phyloP scores from a whole-genome alignment of 345 rosid species.

The Corchorus olitorius region DNA sequence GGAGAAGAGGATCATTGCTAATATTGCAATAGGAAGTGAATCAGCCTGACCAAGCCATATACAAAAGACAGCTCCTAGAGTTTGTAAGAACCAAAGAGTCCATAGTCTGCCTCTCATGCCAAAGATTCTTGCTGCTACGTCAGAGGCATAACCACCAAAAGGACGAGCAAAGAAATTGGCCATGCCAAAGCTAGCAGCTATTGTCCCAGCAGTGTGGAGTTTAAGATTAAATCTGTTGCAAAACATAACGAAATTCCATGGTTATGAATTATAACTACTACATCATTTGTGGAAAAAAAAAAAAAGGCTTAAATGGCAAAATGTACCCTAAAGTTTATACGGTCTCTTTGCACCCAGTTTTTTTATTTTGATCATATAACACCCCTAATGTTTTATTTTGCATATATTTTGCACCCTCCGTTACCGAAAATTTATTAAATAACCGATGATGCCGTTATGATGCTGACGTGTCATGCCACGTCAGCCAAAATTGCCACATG shows the following conservation, averaged over 20 bases:
- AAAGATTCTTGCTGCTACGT: constrained; percentile 49
- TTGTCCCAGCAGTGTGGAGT: constrained; percentile 72
- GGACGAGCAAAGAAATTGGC: constrained; percentile 81
- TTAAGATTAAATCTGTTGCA: constrained; percentile 60
- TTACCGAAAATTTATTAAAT: no score
- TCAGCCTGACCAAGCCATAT: constrained; percentile 72
- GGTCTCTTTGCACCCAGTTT: no score
- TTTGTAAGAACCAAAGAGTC: constrained; percentile 73
- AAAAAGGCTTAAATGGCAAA: no score
- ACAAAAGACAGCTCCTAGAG: constrained; percentile 72
- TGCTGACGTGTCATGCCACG: no score
- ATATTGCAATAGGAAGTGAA: constrained; percentile 65
- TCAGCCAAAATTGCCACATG: no score
- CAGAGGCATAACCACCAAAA: constrained; percentile 74
- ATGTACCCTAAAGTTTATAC: no score
- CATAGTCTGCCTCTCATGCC: constrained; percentile 90
- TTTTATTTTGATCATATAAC: no score
- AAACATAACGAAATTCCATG: background rate
- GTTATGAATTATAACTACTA: background rate
- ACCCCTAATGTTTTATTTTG: no score
- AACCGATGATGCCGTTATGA: no score
- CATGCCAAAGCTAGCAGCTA: constrained; percentile 87
- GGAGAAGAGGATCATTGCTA: constrained; percentile 79
- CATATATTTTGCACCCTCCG: no score
- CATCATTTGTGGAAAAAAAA: background rate